Percentiles rank a stretch among this genome's conserved stretches.
Conservation (phyloP, 2,329 filamentous ascomycete genomes). For the Fusarium azukiicola region DNA sequence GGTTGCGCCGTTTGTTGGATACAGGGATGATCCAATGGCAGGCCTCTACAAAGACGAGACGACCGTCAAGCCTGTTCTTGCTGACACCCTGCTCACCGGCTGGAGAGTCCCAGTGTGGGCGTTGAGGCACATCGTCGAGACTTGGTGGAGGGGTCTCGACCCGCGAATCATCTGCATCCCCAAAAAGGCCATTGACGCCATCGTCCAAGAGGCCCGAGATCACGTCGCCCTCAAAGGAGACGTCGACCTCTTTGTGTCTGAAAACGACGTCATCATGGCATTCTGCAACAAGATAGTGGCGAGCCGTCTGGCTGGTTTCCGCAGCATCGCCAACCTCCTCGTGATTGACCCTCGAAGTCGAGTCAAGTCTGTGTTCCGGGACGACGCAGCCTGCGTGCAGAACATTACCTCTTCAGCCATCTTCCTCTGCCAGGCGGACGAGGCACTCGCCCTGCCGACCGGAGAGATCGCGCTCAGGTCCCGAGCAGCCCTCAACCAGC, state of each 20-base stretch:
- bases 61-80: background rate
- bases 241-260: background rate
- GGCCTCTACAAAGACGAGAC: background rate
- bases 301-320: background rate
- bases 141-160: background rate
- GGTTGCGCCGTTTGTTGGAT: background rate
- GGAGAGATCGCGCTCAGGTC: background rate
- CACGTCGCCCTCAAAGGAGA: background rate
- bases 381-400: background rate
- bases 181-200: background rate
- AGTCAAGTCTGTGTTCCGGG: background rate
- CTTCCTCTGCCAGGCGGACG: background rate
- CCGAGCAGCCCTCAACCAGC: background rate
- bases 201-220: background rate
- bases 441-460: background rate
- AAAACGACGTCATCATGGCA: constrained; percentile 17
- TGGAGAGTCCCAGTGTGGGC: background rate
- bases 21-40: constrained; percentile 3
- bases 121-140: background rate
- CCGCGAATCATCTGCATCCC: constrained; percentile 11
- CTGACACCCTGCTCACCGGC: background rate
- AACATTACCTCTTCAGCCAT: background rate
- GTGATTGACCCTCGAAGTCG: background rate
- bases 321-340: background rate
- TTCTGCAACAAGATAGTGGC: background rate